Evolutionary conservation across 1,284 basidiomycete genomes (phyloP).

Genomic region (Stereum hirsutum): DNA sequence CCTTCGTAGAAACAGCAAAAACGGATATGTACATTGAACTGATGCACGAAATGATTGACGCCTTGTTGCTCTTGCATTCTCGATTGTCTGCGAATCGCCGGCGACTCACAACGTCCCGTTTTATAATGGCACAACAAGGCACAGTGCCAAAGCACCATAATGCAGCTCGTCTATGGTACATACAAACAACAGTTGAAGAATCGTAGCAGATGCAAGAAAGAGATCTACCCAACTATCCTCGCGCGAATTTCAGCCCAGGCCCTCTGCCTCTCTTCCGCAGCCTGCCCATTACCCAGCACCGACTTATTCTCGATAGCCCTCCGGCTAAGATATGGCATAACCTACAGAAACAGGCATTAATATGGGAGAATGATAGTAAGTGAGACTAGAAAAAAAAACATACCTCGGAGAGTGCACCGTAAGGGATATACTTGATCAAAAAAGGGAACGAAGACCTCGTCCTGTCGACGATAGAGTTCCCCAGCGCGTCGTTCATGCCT

Average conservation of each 20-base stretch:
- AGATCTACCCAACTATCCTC: constrained; percentile 26
- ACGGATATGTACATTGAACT: no score
- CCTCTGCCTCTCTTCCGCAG: constrained; percentile 35
- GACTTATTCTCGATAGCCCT: constrained; percentile 67
- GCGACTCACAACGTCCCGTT: no score
- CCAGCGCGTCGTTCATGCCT: constrained; percentile 49
- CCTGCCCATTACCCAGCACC: constrained; percentile 45
- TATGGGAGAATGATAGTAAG: constrained; percentile 1
- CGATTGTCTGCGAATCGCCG: no score
- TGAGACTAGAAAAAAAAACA: constrained; percentile 3
- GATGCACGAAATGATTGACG: no score
- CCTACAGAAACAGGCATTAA: constrained; percentile 24
- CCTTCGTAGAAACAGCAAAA: no score
- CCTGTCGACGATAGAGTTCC: constrained; percentile 54
- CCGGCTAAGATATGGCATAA: constrained; percentile 59
- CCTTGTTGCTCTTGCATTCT: no score
- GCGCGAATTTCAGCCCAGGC: constrained; percentile 29
- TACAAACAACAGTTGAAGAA: no score
- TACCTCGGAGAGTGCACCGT: constrained; percentile 65
- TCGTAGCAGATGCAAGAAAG: no score
- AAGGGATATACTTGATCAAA: constrained; percentile 80
- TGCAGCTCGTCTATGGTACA: no score
- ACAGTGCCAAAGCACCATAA: no score
- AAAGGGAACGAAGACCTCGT: constrained; percentile 57
- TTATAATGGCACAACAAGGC: no score